These are phyloP conservation scores for Creolimax fragrantissima DNA, from an alignment of 78 protist species.

Conservation along the genomic window DNA sequence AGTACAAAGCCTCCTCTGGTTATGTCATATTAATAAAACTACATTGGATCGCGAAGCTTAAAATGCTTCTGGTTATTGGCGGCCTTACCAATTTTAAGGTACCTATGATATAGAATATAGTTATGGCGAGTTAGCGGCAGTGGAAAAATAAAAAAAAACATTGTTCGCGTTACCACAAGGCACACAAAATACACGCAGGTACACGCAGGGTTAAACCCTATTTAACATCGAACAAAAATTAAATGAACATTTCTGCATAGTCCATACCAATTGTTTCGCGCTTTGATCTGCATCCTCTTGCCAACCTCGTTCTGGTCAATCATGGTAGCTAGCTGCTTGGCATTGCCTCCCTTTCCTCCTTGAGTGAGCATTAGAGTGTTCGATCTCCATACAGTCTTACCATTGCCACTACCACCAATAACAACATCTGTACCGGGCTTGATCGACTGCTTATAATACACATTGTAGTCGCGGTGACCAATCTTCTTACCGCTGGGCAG, in stretches of 20 bases:
- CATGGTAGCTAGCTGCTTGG: not conserved
- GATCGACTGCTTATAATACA: conserved; percentile 40
- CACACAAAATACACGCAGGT: too few relatives aligned
- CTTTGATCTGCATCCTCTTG: not conserved
- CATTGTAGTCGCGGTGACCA: conserved; percentile 50
- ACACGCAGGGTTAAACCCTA: too few relatives aligned
- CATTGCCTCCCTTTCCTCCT: not conserved
- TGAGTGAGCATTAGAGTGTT: not conserved
- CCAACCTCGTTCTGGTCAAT: not conserved
- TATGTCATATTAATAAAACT: too few relatives aligned
- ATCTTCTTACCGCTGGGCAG: conserved; percentile 37
- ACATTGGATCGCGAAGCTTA: not conserved
- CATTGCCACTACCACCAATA: not conserved
- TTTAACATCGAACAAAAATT: too few relatives aligned
- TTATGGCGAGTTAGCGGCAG: too few relatives aligned
- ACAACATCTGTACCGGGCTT: not conserved
- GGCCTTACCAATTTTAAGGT: not conserved
- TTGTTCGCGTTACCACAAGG: too few relatives aligned
- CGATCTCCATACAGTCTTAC: not conserved
- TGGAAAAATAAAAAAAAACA: too few relatives aligned
- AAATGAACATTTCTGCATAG: too few relatives aligned
- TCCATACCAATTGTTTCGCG: not conserved
- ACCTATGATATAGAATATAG: too few relatives aligned
- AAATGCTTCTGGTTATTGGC: not conserved
- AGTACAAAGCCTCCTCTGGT: too few relatives aligned